Evolutionary conservation across 495 filamentous ascomycete genomes (phyloP).

Genomic region (Neurospora cerealis): DNA sequence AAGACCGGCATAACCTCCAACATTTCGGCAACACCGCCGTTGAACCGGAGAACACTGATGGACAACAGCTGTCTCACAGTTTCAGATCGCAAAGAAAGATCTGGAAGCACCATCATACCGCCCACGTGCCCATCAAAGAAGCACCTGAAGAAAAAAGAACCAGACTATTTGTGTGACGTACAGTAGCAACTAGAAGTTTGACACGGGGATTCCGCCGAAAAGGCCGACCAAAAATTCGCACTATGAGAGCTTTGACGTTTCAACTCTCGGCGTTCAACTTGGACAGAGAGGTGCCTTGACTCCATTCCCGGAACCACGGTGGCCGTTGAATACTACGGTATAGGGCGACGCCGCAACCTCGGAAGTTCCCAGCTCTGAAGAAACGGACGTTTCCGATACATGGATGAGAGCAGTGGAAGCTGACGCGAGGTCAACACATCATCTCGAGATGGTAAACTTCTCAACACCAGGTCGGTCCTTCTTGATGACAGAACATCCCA

Average conservation of each 20-base stretch:
- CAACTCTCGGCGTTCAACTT: background rate
- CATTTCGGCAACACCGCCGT: background rate
- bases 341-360: background rate
- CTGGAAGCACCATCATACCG: background rate
- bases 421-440: background rate
- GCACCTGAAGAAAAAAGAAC: background rate
- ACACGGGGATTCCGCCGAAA: background rate
- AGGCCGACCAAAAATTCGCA: background rate
- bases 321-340: background rate
- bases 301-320: background rate
- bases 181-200: background rate
- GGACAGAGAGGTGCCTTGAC: background rate
- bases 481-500: background rate
- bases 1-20: background rate
- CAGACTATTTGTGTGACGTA: background rate
- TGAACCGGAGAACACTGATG: background rate
- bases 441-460: background rate
- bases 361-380: background rate
- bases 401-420: background rate
- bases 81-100: background rate
- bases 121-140: background rate
- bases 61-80: background rate
- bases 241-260: background rate
- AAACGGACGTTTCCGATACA: background rate
- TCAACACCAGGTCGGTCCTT: background rate